phyloP scores from a whole-genome alignment of 2,329 filamentous ascomycete genomes.

The Colletotrichum liaoningense region DNA sequence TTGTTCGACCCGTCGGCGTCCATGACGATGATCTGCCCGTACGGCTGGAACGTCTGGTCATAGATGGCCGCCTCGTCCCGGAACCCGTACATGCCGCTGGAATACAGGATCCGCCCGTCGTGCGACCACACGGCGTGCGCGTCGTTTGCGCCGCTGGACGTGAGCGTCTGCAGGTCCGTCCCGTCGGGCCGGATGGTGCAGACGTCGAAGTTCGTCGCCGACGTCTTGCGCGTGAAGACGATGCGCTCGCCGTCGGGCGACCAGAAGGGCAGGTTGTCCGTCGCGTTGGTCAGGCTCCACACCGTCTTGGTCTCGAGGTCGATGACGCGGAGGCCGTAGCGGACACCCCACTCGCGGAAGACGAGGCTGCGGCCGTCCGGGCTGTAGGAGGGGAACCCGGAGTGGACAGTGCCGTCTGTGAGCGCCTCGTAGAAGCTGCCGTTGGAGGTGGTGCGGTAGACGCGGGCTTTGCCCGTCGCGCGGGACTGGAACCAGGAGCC shows the following conservation, averaged over 20 bases:
- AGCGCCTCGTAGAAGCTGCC: slow-evolving; percentile 18
- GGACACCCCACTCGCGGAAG: slow-evolving; percentile 25
- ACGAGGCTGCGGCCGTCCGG: slow-evolving; percentile 10
- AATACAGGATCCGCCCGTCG: slow-evolving; percentile 19
- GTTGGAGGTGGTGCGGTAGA: slow-evolving; percentile 15
- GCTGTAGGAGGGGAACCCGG: slow-evolving; percentile 18
- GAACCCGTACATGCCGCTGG: slow-evolving; percentile 28
- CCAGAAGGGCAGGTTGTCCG: slow-evolving; percentile 23
- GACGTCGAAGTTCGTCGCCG: slow-evolving; percentile 23
- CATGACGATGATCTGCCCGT: slow-evolving; percentile 24
- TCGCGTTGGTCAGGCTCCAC: slow-evolving; percentile 14
- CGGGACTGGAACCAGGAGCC: slow-evolving; percentile 22
- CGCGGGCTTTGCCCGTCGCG: slow-evolving; percentile 14
- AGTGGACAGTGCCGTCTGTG: slow-evolving; percentile 22
- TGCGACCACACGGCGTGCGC: slow-evolving; percentile 25
- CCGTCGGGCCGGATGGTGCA: slow-evolving; percentile 22
- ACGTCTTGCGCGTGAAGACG: slow-evolving; percentile 23
- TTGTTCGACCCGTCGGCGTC: slow-evolving; percentile 23
- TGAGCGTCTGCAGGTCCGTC: slow-evolving; percentile 9
- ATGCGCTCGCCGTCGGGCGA: slow-evolving; percentile 23
- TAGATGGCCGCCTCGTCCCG: slow-evolving; percentile 25
- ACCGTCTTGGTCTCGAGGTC: slow-evolving; percentile 8
- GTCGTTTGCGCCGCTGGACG: slow-evolving; percentile 19
- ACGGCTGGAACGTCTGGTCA: slow-evolving; percentile 24
- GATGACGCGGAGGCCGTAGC: slow-evolving; percentile 19